A percentile compares a stretch with the other conserved stretches of the same genome.
phyloP scores from a whole-genome alignment of 495 filamentous ascomycete genomes.

The Aspergillus nanangensis region DNA sequence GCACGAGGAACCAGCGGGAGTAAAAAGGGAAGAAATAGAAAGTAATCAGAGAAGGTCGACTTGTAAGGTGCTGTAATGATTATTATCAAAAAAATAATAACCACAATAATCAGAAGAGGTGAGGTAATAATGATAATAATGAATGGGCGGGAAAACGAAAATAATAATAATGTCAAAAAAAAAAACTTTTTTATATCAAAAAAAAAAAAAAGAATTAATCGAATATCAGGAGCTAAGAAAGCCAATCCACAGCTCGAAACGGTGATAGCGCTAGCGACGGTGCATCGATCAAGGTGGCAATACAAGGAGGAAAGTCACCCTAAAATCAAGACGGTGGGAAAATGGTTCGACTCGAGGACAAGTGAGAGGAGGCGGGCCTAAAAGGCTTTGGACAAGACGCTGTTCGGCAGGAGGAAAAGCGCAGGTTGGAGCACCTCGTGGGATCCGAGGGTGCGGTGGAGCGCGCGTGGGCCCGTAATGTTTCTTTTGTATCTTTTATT shows the following conservation, averaged over 20 bases:
- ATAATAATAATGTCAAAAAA: slow-evolving; percentile 14
- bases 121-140: not conserved
- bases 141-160: slow-evolving; percentile 3
- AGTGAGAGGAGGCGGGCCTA: slow-evolving; percentile 27
- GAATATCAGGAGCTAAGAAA: slow-evolving; percentile 5
- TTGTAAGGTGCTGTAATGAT: too few relatives aligned
- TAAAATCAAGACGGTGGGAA: slow-evolving; percentile 26
- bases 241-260: slow-evolving; percentile 17
- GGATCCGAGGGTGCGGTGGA: slow-evolving; percentile 41
- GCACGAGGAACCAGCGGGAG: slow-evolving; percentile 31
- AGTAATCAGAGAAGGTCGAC: slow-evolving; percentile 15
- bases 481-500: slow-evolving; percentile 16
- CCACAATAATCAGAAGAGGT: not conserved
- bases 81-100: too few relatives aligned
- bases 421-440: slow-evolving; percentile 33
- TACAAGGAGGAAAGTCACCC: slow-evolving; percentile 21
- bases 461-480: slow-evolving; percentile 41
- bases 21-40: slow-evolving; percentile 26
- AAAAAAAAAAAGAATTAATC: slow-evolving; percentile 19
- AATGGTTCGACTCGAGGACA: slow-evolving; percentile 25
- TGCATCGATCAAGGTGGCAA: slow-evolving; percentile 23
- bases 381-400: slow-evolving; percentile 26
- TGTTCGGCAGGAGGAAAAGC: slow-evolving; percentile 25
- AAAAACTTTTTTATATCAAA: slow-evolving; percentile 15
- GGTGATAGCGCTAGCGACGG: slow-evolving; percentile 25